phyloP scores from a whole-genome alignment of 192 early-diverging fungal genomes.

The Phlyctochytrium planicorne region DNA sequence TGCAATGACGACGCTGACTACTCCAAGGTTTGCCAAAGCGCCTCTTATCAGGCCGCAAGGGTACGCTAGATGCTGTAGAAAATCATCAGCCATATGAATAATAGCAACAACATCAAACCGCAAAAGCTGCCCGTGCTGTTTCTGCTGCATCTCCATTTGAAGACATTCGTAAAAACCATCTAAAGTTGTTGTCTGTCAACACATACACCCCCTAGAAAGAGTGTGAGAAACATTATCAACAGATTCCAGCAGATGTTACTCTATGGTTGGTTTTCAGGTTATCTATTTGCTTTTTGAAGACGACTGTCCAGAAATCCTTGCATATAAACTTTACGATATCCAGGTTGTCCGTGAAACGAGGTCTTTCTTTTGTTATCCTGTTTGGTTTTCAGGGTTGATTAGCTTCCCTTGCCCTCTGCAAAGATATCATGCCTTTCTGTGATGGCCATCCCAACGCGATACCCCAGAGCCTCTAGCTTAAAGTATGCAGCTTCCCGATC shows the following conservation, averaged over 20 bases:
- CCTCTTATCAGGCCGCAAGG: slow-evolving; percentile 98
- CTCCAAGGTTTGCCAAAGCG: slow-evolving; percentile 85
- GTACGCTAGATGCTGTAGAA: slow-evolving; percentile 82
- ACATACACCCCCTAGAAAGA: slow-evolving; percentile 85
- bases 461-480: slow-evolving; percentile 90
- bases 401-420: no score
- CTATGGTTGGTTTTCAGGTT: slow-evolving; percentile 99
- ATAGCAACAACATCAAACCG: slow-evolving; percentile 50
- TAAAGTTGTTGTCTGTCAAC: slow-evolving; percentile 95
- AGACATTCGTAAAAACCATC: slow-evolving; percentile 94
- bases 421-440: slow-evolving; percentile 66
- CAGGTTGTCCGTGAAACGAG: slow-evolving; percentile 88
- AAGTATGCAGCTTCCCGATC: slow-evolving; percentile 86
- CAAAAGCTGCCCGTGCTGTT: slow-evolving; percentile 72
- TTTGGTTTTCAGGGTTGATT: background rate
- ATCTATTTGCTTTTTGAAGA: slow-evolving; percentile 98
- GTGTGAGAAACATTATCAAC: slow-evolving; percentile 7
- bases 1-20: slow-evolving; percentile 80
- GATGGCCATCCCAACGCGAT: slow-evolving; percentile 82
- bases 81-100: background rate
- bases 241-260: slow-evolving; percentile 39
- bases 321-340: slow-evolving; percentile 99
- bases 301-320: slow-evolving; percentile 93
- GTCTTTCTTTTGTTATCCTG: slow-evolving; percentile 81
- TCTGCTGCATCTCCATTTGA: slow-evolving; percentile 74